phyloP scores from a whole-genome alignment of 2,329 filamentous ascomycete species.

The Fusarium nelsonii region DNA sequence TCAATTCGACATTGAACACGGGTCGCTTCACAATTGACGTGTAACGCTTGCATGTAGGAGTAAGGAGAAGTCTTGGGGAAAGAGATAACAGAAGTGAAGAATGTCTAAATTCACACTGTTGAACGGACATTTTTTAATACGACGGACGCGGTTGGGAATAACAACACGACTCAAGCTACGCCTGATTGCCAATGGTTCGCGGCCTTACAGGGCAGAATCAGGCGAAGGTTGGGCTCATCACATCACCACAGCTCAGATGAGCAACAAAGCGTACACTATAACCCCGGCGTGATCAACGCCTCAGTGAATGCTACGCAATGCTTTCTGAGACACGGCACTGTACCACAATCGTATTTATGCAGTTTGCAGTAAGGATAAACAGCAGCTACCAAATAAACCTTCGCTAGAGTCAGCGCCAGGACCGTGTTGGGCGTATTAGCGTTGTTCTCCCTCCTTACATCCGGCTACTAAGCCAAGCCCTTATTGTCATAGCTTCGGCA shows the following conservation, averaged over 20 bases:
- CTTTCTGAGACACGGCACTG: conserved; percentile 1
- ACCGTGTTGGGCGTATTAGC: conserved; percentile 11
- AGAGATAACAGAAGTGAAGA: not conserved
- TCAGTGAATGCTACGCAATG: not conserved
- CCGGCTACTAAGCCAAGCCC: conserved; percentile 4
- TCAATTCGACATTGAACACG: not conserved
- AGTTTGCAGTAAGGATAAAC: conserved; percentile 28
- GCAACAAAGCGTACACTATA: not conserved
- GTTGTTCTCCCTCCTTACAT: conserved; percentile 27
- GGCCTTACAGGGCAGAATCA: not conserved
- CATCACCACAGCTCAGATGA: not conserved
- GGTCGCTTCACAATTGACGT: not conserved
- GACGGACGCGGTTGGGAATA: not conserved
- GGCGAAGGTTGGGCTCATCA: not conserved
- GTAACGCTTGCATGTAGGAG: not conserved
- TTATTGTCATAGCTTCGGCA: conserved; percentile 10
- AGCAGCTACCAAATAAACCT: not conserved
- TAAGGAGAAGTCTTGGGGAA: not conserved
- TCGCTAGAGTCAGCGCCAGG: conserved; percentile 2
- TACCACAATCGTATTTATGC: conserved; percentile 3
- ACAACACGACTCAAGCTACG: not conserved
- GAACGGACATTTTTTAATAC: not conserved
- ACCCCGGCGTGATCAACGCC: not conserved
- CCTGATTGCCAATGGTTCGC: not conserved
- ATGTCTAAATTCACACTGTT: not conserved